Base-by-base conservation (phyloP, 169 alveolate species). In the Plasmodium reichenowi region DNA sequence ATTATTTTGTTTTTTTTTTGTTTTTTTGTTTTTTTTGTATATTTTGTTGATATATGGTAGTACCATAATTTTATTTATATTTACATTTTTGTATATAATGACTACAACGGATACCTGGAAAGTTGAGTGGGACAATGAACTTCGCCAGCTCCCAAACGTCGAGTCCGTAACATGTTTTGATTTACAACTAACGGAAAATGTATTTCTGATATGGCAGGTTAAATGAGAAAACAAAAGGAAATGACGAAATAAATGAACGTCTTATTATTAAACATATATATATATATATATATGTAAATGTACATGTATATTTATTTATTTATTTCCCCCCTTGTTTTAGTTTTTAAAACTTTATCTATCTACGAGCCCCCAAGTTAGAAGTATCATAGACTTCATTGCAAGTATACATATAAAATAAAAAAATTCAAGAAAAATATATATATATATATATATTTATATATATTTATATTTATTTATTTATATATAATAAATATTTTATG, bases 201-300 rank as follows among this genome's bases (percentile, higher is more conserved):
- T 86, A n/a, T 86, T 86, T 86, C 47, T 86, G 15, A 48, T 86
- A 38, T 86, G 92, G 92, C 86, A 72, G 92, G 92, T 86, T 45
- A 64, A 17, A 29, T 17, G 47, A 71, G 29, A 47, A 72, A 48
- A 38, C 45, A 32, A 32, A 32, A 32, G 7, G 45, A 32, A 32
- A 3, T 32, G 45, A 5, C 4, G 45, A 32, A 32, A 32, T 32
- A 32, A 0, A 32, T 32, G 45, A 5, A 32, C 8, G 9, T 0
- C 1, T 32, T 32, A 32, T 32, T 32, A 32, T 32, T 32, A 32
- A 32, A 32, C 45, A 32, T 32, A 32, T 5, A 32, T 32, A 32
- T 32, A 32, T 32, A 32, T 32, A 32, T 32, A 32, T 32, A 32
- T 32, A 3, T 32, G n/a, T n/a, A n/a, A n/a, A 32, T 32, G 0